A percentile compares a stretch with the other conserved stretches of the same genome.
These are phyloP conservation scores for Cercospora sp. DNA, from an alignment of 2,329 filamentous ascomycete genomes.

Conservation along the genomic window DNA sequence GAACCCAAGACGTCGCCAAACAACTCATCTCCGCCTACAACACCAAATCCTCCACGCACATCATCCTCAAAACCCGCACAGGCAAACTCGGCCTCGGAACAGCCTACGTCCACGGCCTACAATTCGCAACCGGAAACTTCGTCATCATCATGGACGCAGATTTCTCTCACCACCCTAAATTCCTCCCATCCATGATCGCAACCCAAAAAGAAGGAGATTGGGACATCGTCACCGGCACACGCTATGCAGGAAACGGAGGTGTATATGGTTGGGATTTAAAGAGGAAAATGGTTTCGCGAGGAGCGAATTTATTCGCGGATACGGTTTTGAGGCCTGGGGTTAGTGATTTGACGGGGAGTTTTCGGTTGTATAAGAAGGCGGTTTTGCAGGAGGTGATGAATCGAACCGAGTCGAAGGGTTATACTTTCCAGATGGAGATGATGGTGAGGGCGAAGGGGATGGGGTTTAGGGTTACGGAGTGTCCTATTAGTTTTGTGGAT, in stretches of 20 bases:
- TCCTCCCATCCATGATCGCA: conserved; percentile 91
- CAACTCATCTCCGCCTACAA: conserved; percentile 87
- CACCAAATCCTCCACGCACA: conserved; percentile 56
- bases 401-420: conserved; percentile 92
- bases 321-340: conserved; percentile 90
- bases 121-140: conserved; percentile 88
- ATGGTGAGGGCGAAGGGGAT: conserved; percentile 96
- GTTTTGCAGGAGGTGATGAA: conserved; percentile 87
- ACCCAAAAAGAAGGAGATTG: conserved; percentile 76
- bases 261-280: conserved; percentile 97
- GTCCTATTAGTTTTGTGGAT: conserved; percentile 95
- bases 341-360: conserved; percentile 92
- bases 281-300: conserved; percentile 70
- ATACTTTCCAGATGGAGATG: conserved; percentile 99
- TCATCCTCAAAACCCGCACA: conserved; percentile 81
- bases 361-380: conserved; percentile 87
- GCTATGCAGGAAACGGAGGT: conserved; percentile 81
- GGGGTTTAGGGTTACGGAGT: conserved; percentile 91
- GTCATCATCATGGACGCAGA: conserved; percentile 99
- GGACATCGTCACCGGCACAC: conserved; percentile 95
- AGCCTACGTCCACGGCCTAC: conserved; percentile 90
- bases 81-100: conserved; percentile 98
- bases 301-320: conserved; percentile 93
- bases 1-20: conserved; percentile 84
- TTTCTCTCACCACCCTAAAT: conserved; percentile 98